phyloP scores from a whole-genome alignment of 2,329 filamentous ascomycete species.

The Cordyceps militaris region DNA sequence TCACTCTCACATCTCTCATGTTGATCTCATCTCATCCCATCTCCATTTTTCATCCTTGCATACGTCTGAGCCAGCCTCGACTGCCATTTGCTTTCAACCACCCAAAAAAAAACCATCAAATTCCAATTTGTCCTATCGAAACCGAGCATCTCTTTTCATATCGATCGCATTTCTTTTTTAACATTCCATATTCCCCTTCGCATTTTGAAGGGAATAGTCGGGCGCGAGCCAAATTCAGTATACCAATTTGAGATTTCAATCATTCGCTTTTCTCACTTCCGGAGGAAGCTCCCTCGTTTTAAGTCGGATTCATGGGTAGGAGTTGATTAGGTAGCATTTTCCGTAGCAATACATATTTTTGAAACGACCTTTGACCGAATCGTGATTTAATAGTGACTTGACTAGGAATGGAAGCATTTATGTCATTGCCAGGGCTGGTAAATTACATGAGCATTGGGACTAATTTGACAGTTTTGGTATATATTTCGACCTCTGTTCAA shows the following conservation, averaged over 20 bases:
- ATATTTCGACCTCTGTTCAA: slow-evolving; percentile 3
- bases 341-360: not conserved
- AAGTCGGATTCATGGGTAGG: not conserved
- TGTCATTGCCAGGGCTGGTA: too few species aligned
- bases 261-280: not conserved
- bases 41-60: not conserved
- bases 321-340: slow-evolving; percentile 5
- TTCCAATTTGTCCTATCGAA: not conserved
- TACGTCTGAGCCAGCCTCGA: not conserved
- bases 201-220: not conserved
- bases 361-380: not conserved
- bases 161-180: slow-evolving; percentile 8
- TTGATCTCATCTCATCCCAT: not conserved
- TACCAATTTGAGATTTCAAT: slow-evolving; percentile 12
- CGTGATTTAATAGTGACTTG: not conserved
- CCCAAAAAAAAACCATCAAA: not conserved
- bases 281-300: slow-evolving; percentile 1
- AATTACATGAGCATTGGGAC: not conserved
- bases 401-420: not conserved
- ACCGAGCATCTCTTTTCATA: not conserved
- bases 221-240: slow-evolving; percentile 9
- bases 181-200: not conserved
- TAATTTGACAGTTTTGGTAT: not conserved
- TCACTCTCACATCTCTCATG: slow-evolving; percentile 11
- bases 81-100: not conserved